phyloP scores from a whole-genome alignment of 257 asterid genomes.

The Marsdenia floribunda region DNA sequence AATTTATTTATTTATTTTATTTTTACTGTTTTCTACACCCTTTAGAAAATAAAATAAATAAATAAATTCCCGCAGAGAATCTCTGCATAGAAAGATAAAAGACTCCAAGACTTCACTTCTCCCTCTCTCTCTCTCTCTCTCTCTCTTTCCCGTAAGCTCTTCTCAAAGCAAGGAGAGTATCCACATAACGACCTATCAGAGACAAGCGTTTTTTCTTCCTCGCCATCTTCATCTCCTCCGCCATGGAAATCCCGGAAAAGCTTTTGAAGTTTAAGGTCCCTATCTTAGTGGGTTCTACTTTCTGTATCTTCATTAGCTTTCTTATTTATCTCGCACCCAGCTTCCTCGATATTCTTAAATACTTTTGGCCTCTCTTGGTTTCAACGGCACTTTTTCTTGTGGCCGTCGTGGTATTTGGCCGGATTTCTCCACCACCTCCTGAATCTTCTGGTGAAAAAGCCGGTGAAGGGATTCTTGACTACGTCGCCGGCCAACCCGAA shows the following conservation, averaged over 20 bases:
- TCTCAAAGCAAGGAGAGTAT: not conserved
- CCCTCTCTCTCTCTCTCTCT: not conserved
- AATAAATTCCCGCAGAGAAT: conserved; percentile 37
- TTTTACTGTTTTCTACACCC: conserved; percentile 20
- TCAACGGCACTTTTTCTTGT: conserved; percentile 66
- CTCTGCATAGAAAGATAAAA: conserved; percentile 35
- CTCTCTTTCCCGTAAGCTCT: not conserved
- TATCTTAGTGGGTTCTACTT: conserved; percentile 26
- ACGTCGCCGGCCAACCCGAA: conserved; percentile 53
- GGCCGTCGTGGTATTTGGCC: conserved; percentile 45
- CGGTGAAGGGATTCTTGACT: conserved; percentile 57
- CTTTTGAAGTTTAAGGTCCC: conserved; percentile 51
- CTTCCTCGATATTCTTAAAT: conserved; percentile 41
- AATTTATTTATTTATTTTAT: not conserved
- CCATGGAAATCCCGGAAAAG: conserved; percentile 55
- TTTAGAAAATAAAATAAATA: conserved; percentile 2
- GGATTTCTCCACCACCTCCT: conserved; percentile 43
- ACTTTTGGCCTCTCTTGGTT: conserved; percentile 65
- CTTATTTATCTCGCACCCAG: conserved; percentile 46
- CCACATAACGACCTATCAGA: not conserved
- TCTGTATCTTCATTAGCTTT: conserved; percentile 14
- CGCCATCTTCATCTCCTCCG: not conserved
- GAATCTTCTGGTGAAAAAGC: conserved; percentile 44
- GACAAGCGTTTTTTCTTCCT: not conserved
- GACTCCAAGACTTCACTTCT: not conserved